Evolutionary conservation across 2,329 filamentous ascomycete genomes (phyloP).

Genomic region (Fusarium clavum): DNA sequence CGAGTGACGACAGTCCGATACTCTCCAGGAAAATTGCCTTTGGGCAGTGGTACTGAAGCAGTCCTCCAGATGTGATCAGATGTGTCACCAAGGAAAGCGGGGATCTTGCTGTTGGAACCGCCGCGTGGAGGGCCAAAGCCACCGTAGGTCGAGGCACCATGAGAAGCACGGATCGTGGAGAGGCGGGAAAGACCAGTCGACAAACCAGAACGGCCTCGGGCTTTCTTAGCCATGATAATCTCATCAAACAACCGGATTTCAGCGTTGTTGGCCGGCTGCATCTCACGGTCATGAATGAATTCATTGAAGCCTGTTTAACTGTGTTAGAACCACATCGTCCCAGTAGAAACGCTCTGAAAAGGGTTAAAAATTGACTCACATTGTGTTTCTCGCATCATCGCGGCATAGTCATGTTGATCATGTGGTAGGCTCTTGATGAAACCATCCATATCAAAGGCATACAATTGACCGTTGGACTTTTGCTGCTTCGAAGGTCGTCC

Average conservation of each 20-base stretch:
- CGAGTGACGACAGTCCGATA: conserved; percentile 71
- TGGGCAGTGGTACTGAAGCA: conserved; percentile 69
- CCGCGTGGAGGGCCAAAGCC: conserved; percentile 54
- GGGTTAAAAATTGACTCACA: conserved; percentile 57
- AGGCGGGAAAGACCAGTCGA: conserved; percentile 73
- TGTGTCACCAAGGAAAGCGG: conserved; percentile 76
- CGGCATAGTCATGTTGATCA: conserved; percentile 73
- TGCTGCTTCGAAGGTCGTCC: conserved; percentile 70
- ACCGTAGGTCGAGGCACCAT: conserved; percentile 60
- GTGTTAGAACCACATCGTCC: conserved; percentile 9
- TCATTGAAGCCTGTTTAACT: conserved; percentile 71
- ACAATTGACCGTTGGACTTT: conserved; percentile 69
- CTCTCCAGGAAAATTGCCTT: conserved; percentile 70
- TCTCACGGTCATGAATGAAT: conserved; percentile 86
- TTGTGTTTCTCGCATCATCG: conserved; percentile 75
- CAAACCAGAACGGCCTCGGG: conserved; percentile 72
- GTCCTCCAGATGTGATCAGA: conserved; percentile 85
- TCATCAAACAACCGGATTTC: conserved; percentile 83
- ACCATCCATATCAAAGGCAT: conserved; percentile 73
- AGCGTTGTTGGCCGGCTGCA: conserved; percentile 69
- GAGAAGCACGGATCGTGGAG: conserved; percentile 68
- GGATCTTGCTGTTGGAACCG: conserved; percentile 52
- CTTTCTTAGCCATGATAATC: conserved; percentile 82
- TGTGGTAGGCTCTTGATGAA: conserved; percentile 73
- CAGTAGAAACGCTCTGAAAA: not conserved